phyloP scores from a whole-genome alignment of 2,329 filamentous ascomycete genomes.

The Cladosporium velox region DNA sequence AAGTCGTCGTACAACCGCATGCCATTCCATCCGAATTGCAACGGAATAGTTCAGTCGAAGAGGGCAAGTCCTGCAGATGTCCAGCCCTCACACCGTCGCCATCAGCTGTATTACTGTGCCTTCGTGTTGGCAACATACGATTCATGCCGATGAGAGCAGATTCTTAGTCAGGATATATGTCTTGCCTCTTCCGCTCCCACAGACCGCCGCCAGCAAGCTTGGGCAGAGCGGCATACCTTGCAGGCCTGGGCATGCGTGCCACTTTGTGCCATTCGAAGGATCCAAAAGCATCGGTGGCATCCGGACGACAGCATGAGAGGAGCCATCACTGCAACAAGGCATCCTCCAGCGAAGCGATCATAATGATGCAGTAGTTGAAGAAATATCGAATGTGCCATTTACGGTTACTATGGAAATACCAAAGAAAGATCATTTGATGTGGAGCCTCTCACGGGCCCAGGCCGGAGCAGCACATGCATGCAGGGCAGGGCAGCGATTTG shows the following conservation, averaged over 20 bases:
- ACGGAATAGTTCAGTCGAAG: neutral
- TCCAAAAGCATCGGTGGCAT: neutral
- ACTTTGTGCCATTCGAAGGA: neutral
- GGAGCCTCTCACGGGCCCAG: slow-evolving; percentile 7
- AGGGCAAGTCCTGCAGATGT: neutral
- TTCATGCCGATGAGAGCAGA: neutral
- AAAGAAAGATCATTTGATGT: neutral
- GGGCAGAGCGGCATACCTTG: slow-evolving; percentile 1
- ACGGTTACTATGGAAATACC: neutral
- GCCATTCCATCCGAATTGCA: neutral
- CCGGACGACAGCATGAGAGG: neutral
- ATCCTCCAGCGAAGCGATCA: neutral
- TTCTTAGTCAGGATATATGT: neutral
- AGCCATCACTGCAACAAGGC: neutral
- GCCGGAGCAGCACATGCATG: neutral
- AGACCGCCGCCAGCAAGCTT: slow-evolving; percentile 2
- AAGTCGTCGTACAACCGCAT: neutral
- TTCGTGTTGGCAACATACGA: neutral
- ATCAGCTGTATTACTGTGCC: neutral
- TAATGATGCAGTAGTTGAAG: slow-evolving; percentile 7
- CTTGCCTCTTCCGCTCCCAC: neutral
- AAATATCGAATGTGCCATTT: neutral
- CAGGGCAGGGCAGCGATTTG: slow-evolving; percentile 11
- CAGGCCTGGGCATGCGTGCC: neutral
- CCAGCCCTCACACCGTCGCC: neutral